Base-by-base conservation (phyloP, 371 early-diverging fungal species). In the Coemansia sp. region DNA sequence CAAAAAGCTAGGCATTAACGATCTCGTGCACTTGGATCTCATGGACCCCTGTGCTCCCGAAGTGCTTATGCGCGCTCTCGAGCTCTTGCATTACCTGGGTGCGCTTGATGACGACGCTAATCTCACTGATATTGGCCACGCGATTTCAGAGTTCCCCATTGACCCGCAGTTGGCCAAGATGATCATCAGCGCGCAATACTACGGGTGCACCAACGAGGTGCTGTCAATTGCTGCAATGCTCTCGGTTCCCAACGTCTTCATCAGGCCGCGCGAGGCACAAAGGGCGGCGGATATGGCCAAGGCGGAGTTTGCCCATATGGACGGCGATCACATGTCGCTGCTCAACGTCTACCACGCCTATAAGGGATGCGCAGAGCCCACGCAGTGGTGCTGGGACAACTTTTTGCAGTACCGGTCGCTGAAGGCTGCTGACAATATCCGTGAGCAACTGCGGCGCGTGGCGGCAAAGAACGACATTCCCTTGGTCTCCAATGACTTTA, bases 271-370 rank as follows among this genome's bases (percentile, higher is more conserved):
- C 64, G 93, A 97, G 60, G 84, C 88, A 24, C 87, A 90, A 59
- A 85, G 88, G 60, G 82, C 83, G 57, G 97, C 99, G 2, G 97
- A 97, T 72, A 89, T 84, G 58, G 95, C 97, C 69, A 96, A 95
- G 77, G 88, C 87, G 5, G 83, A 93, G 64, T 99, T 98, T 79
- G 87, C 89, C 24, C 97, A 97, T 67, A 83, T 85, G 60, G 93
- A 94, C 64, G 91, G 95, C 55, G 94, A 94, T 68, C 94, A 94
- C 64, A 82, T 98, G 44, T 92, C 98, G 9, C 78, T 99, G 43
- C 84, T 99, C 63, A 97, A 97, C 70, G 95, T 93, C 9, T 99
- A 88, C 75, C 90, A 97, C 67, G 93, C 92, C 4, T 99, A 90
- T 82, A 87, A 89, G 78, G 75, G 83, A 31, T 79, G 83, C 38